Evolutionary conservation across 129 eudicot species (phyloP).

Genomic region (Lactuca saligna): DNA sequence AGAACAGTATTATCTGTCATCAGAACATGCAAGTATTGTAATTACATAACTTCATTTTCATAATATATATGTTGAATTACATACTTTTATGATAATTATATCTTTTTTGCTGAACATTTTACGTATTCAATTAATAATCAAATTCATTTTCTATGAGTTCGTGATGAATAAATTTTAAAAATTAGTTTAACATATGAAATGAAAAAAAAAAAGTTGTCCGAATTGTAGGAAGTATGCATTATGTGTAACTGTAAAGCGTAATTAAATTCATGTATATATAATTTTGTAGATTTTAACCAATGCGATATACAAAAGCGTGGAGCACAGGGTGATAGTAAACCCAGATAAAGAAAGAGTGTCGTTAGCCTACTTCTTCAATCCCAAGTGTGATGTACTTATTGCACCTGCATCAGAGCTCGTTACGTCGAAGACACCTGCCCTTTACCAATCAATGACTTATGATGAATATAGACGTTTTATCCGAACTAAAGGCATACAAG

Average conservation of each 20-base stretch:
- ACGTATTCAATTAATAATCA: too few species aligned
- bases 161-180: too few species aligned
- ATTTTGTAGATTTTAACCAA: conserved; percentile 66
- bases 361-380: conserved; percentile 80
- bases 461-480: conserved; percentile 72
- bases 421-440: conserved; percentile 54
- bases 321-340: conserved; percentile 84
- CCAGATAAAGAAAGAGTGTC: conserved; percentile 66
- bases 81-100: too few species aligned
- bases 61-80: not conserved
- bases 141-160: not conserved
- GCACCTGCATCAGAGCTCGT: conserved; percentile 60
- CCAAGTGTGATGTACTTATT: conserved; percentile 63
- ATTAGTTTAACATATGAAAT: too few species aligned
- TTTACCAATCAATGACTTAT: conserved; percentile 70
- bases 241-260: not conserved
- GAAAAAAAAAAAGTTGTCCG: not conserved
- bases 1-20: too few species aligned
- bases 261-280: not conserved
- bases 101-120: not conserved
- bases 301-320: conserved; percentile 72
- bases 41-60: not conserved
- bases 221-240: not conserved
- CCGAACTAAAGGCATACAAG: conserved; percentile 74
- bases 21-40: not conserved